Conservation (phyloP, 2,329 filamentous ascomycete genomes). For the Penicillium sp. region DNA sequence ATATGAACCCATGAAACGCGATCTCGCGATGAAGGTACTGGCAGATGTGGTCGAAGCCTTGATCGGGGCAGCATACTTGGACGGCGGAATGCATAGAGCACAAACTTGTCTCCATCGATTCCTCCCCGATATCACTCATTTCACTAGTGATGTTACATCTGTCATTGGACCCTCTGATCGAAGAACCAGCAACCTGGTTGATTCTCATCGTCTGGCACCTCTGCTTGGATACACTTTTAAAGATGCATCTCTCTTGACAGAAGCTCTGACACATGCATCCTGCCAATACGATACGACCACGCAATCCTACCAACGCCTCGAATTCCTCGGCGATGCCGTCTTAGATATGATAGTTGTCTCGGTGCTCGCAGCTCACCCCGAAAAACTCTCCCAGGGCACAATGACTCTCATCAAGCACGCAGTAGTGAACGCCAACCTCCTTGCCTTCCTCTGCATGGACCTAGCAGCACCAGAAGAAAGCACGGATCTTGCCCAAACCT, state of each 20-base stretch:
- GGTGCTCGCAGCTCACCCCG: slow-evolving; percentile 31
- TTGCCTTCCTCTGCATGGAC: slow-evolving; percentile 73
- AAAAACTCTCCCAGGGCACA: slow-evolving; percentile 51
- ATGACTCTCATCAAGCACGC: slow-evolving; percentile 77
- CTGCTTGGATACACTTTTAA: slow-evolving; percentile 67
- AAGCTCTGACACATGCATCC: slow-evolving; percentile 79
- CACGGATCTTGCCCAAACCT: slow-evolving; percentile 4
- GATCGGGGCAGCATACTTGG: slow-evolving; percentile 70
- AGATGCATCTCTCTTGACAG: slow-evolving; percentile 66
- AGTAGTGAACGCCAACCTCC: slow-evolving; percentile 74
- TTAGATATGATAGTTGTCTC: slow-evolving; percentile 73
- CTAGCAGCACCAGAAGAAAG: slow-evolving; percentile 20
- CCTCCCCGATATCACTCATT: slow-evolving; percentile 53
- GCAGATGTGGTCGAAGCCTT: slow-evolving; percentile 87
- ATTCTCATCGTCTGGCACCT: slow-evolving; percentile 14
- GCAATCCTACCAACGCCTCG: slow-evolving; percentile 68
- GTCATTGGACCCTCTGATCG: neutral
- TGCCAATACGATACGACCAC: slow-evolving; percentile 52
- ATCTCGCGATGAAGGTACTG: slow-evolving; percentile 71
- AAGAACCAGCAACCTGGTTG: slow-evolving; percentile 12
- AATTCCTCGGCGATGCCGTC: slow-evolving; percentile 83
- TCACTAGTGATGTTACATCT: slow-evolving; percentile 10
- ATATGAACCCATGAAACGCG: slow-evolving; percentile 26
- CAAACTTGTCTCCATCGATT: slow-evolving; percentile 65
- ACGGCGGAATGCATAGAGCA: slow-evolving; percentile 65